Percentiles rank a stretch among this genome's conserved stretches.
Conservation (phyloP, 441 rosid genomes). For the Geranium incanum region DNA sequence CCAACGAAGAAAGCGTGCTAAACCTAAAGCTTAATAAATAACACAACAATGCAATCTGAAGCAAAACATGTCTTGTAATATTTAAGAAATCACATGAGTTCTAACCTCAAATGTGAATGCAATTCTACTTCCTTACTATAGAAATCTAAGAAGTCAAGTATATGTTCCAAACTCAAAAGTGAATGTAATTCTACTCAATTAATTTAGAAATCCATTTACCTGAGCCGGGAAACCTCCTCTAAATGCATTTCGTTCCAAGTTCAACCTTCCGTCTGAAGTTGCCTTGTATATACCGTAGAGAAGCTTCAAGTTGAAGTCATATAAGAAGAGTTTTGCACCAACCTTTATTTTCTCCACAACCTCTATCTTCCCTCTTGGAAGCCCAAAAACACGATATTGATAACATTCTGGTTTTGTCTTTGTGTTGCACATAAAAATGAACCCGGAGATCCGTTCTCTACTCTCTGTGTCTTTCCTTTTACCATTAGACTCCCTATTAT, state of each 20-base stretch:
- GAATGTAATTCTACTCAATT: slow-evolving; percentile 3
- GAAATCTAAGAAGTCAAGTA: not conserved
- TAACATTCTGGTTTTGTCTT: slow-evolving; percentile 40
- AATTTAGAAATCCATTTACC: slow-evolving; percentile 12
- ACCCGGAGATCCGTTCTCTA: slow-evolving; percentile 32
- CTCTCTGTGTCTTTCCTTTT: slow-evolving; percentile 10
- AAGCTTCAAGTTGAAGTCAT: slow-evolving; percentile 42
- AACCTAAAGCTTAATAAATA: not conserved
- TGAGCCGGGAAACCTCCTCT: slow-evolving; percentile 21
- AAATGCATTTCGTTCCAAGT: slow-evolving; percentile 21
- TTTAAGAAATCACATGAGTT: too few species aligned
- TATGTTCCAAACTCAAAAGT: not conserved
- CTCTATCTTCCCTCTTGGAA: slow-evolving; percentile 26
- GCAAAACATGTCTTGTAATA: not conserved
- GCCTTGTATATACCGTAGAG: slow-evolving; percentile 49
- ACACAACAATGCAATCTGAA: not conserved
- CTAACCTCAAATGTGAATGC: not conserved
- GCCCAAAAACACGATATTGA: slow-evolving; percentile 42
- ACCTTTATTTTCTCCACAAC: slow-evolving; percentile 33
- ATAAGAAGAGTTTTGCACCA: slow-evolving; percentile 47
- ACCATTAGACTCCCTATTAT: slow-evolving; percentile 1
- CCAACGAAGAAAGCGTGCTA: not conserved
- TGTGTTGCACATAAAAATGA: slow-evolving; percentile 44
- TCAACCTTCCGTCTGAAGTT: slow-evolving; percentile 30
- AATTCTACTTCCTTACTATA: too few species aligned